These are phyloP conservation scores for Massariosphaeria phaeospora DNA, from an alignment of 495 filamentous ascomycete genomes.

Conservation along the genomic window DNA sequence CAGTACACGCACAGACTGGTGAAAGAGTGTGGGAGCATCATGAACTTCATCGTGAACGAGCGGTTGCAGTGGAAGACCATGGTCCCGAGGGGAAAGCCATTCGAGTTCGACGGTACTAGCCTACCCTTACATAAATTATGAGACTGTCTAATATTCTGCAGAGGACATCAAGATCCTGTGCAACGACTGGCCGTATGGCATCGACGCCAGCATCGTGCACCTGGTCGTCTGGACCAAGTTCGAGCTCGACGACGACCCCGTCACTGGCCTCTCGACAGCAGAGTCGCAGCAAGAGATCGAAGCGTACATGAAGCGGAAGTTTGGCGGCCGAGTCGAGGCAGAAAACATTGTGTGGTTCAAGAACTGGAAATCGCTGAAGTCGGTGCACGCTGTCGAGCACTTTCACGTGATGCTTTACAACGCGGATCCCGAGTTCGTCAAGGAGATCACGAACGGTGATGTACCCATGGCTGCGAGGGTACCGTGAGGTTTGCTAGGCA, in stretches of 20 bases:
- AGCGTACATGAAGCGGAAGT: constrained; percentile 59
- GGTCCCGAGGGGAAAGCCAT: constrained; percentile 45
- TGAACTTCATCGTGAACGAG: constrained; percentile 65
- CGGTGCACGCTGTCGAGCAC: constrained; percentile 82
- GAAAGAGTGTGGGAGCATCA: constrained; percentile 62
- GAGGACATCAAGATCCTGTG: constrained; percentile 70
- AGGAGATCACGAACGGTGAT: constrained; percentile 70
- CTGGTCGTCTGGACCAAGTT: constrained; percentile 93
- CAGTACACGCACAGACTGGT: constrained; percentile 59
- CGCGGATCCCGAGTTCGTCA: constrained; percentile 63
- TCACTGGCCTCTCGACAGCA: constrained; percentile 61
- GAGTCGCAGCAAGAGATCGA: constrained; percentile 60
- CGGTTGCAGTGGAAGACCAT: constrained; percentile 60
- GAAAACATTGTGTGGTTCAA: constrained; percentile 70
- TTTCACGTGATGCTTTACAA: constrained; percentile 88
- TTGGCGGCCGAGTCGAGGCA: constrained; percentile 46
- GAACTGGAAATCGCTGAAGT: constrained; percentile 80
- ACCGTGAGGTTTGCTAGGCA: neutral
- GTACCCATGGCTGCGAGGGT: constrained; percentile 46
- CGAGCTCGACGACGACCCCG: constrained; percentile 60
- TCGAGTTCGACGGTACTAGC: constrained; percentile 47
- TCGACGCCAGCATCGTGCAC: constrained; percentile 71
- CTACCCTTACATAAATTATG: neutral
- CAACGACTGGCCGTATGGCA: constrained; percentile 90
- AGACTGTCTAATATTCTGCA: constrained; percentile 24